A percentile compares a stretch with the other conserved stretches of the same genome.
Evolutionary conservation across 2,329 filamentous ascomycete genomes (phyloP).

Genomic region (Phyllosticta citrichinensis): DNA sequence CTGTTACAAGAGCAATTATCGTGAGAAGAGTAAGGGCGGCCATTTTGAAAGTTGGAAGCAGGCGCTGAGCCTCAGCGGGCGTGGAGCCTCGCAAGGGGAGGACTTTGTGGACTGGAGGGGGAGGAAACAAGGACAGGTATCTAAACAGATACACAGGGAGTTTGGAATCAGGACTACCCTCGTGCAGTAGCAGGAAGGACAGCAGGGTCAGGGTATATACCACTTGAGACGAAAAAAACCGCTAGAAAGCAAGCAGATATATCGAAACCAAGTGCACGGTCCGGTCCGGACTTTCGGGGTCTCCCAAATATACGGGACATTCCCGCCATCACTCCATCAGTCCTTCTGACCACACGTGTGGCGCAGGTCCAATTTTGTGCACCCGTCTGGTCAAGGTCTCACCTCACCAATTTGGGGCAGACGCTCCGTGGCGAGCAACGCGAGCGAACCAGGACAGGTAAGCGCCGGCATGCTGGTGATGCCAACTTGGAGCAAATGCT

Average conservation of each 20-base stretch:
- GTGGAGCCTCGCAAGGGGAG: background rate
- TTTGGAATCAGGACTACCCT: background rate
- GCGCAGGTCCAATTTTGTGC: conserved; percentile 19
- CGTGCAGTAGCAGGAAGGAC: background rate
- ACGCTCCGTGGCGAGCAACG: background rate
- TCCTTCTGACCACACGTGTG: conserved; percentile 15
- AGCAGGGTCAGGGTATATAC: background rate
- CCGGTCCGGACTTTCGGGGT: background rate
- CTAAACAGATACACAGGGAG: background rate
- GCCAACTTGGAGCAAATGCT: background rate
- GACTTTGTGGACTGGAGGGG: background rate
- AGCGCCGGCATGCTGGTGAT: background rate
- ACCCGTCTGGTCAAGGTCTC: background rate
- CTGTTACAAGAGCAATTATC: conserved; percentile 16
- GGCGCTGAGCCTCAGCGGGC: background rate
- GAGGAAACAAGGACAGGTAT: background rate
- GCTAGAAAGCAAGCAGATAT: background rate
- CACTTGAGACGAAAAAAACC: background rate
- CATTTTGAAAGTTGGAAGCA: conserved; percentile 17
- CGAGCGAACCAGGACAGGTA: background rate
- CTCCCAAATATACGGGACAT: background rate
- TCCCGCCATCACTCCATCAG: background rate
- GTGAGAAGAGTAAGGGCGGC: conserved; percentile 21
- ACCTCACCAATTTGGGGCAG: background rate
- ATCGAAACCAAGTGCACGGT: background rate